Conservation (phyloP, 192 early-diverging fungal species). For the Coemansia sp. region DNA sequence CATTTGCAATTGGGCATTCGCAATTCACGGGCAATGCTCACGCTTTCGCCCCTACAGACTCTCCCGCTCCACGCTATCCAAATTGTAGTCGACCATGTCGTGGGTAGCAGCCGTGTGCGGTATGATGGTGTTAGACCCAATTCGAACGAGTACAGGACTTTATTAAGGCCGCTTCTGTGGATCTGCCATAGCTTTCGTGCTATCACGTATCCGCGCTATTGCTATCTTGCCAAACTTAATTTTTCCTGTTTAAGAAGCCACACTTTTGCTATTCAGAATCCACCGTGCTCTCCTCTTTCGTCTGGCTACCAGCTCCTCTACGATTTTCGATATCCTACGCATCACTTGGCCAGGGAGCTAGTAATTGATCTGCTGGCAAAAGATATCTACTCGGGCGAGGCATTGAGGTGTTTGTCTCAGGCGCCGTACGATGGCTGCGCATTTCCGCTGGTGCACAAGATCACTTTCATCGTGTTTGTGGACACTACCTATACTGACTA, state of each 20-base stretch:
- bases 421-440: neutral
- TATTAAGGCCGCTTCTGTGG: neutral
- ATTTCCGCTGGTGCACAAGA: neutral
- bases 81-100: neutral
- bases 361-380: neutral
- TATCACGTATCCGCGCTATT: neutral
- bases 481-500: neutral
- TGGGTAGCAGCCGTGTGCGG: neutral
- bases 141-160: neutral
- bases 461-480: neutral
- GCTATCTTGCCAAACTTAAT: neutral
- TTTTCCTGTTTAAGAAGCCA: neutral
- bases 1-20: no score
- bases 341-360: neutral
- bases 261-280: neutral
- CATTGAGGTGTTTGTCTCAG: neutral
- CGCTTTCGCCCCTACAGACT: neutral
- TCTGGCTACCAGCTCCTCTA: neutral
- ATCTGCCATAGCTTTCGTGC: neutral
- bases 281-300: neutral
- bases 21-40: neutral
- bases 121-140: no score
- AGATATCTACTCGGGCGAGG: neutral
- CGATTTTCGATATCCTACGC: neutral
- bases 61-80: neutral